A percentile compares a stretch with the other conserved stretches of the same genome.
phyloP scores from a whole-genome alignment of 352 stramenopile species.

The Pythium vanterpoolii region DNA sequence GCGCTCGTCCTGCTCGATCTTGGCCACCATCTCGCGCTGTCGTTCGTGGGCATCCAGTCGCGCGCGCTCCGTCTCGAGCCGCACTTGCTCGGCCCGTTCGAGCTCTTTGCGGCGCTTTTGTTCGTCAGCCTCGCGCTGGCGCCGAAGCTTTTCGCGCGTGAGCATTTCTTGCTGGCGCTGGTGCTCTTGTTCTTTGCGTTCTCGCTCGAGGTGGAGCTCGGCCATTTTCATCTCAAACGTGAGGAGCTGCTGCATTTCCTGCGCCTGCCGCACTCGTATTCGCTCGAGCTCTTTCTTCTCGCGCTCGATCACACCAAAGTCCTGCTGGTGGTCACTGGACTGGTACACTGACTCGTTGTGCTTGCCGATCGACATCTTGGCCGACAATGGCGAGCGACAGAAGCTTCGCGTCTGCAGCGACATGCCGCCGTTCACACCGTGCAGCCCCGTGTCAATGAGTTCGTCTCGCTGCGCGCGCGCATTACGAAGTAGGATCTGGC shows the following conservation, averaged over 20 bases:
- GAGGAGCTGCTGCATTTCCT: conserved; percentile 74
- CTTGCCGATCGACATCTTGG: conserved; percentile 30
- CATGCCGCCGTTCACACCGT: conserved; percentile 47
- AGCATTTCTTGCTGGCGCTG: conserved; percentile 41
- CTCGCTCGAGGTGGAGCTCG: conserved; percentile 48
- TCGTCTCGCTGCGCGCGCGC: conserved; percentile 49
- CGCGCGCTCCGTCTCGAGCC: conserved; percentile 41
- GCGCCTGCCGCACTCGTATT: conserved; percentile 61
- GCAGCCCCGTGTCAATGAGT: conserved; percentile 49
- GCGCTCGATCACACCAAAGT: conserved; percentile 58
- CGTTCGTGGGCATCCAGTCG: conserved; percentile 37
- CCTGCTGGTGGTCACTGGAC: conserved; percentile 19
- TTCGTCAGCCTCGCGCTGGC: conserved; percentile 57
- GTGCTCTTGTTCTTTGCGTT: conserved; percentile 47
- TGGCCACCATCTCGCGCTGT: conserved; percentile 40
- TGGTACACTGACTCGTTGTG: conserved; percentile 20
- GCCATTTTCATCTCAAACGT: conserved; percentile 64
- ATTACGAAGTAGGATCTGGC: conserved; percentile 45
- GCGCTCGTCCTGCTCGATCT: conserved; percentile 44
- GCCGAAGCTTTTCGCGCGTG: conserved; percentile 32
- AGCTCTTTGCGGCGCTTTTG: conserved; percentile 42
- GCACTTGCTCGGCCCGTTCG: conserved; percentile 48
- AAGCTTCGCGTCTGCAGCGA: conserved; percentile 50
- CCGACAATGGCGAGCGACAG: conserved; percentile 41
- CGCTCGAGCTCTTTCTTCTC: conserved; percentile 68